These are phyloP conservation scores for Chlorella sp. DNA, from an alignment of 139 green algal species.

Conservation along the genomic window DNA sequence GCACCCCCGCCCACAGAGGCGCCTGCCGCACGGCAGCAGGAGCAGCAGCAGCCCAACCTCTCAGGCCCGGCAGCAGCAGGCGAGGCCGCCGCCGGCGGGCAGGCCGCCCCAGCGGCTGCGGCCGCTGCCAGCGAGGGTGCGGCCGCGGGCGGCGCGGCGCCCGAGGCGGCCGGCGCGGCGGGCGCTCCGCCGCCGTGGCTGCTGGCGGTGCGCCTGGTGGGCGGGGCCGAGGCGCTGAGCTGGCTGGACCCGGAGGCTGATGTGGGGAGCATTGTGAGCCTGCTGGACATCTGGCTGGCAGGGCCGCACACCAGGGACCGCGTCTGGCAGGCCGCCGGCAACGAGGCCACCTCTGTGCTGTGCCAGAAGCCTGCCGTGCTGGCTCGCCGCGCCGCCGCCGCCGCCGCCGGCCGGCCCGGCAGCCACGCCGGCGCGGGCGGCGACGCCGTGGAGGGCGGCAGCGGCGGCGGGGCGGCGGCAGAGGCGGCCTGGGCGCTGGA, in stretches of 20 bases:
- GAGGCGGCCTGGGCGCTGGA: too few species aligned
- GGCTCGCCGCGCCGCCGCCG: neutral
- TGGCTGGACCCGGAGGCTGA: slow-evolving; percentile 5
- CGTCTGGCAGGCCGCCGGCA: slow-evolving; percentile 5
- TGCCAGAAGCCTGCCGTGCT: neutral
- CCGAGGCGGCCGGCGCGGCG: neutral
- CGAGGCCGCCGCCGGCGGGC: neutral
- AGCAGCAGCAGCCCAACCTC: neutral
- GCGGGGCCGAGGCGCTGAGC: neutral
- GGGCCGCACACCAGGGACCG: neutral
- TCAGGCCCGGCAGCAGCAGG: neutral
- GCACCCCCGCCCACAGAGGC: neutral
- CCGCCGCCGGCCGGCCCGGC: neutral
- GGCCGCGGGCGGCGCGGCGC: neutral
- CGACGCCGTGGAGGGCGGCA: neutral
- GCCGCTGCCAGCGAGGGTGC: neutral
- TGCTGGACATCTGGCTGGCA: neutral
- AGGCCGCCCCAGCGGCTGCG: neutral
- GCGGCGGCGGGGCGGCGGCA: neutral
- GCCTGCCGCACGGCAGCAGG: neutral
- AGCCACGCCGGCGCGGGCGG: neutral
- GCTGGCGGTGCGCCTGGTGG: slow-evolving; percentile 5
- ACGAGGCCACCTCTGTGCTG: slow-evolving; percentile 3
- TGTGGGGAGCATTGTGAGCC: slow-evolving; percentile 1
- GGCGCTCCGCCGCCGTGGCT: slow-evolving; percentile 21